Conservation (phyloP, 2,329 filamentous ascomycete genomes). For the Tympanopsis confertula region DNA sequence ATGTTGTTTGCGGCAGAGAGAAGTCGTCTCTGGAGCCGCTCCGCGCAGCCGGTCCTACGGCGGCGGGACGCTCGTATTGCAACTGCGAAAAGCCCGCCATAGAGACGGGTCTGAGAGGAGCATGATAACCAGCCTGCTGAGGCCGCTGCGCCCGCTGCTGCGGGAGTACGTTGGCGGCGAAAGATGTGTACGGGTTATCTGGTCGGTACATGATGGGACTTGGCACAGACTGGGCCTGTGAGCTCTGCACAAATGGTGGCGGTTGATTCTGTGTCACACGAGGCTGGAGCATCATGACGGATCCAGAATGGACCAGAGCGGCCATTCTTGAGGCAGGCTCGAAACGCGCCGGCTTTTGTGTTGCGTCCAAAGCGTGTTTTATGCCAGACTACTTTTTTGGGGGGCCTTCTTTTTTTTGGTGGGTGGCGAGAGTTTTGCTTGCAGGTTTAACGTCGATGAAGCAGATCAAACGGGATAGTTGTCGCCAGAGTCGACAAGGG, state of each 20-base stretch:
- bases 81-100: neutral
- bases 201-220: slow-evolving; percentile 9
- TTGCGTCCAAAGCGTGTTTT: slow-evolving; percentile 5
- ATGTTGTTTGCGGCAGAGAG: slow-evolving; percentile 27
- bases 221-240: slow-evolving; percentile 36
- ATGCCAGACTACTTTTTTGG: too few species aligned
- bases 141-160: too few species aligned
- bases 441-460: too few species aligned
- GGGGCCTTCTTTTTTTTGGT: too few species aligned
- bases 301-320: slow-evolving; percentile 68
- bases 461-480: too few species aligned
- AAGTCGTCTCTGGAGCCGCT: slow-evolving; percentile 41
- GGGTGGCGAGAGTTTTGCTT: too few species aligned
- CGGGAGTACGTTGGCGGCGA: too few species aligned
- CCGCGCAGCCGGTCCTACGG: slow-evolving; percentile 15
- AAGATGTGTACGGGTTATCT: slow-evolving; percentile 9
- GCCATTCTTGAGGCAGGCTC: slow-evolving; percentile 56
- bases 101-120: neutral
- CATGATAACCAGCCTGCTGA: slow-evolving; percentile 5
- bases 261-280: too few species aligned
- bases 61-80: slow-evolving; percentile 4
- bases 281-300: slow-evolving; percentile 66
- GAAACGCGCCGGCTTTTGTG: slow-evolving; percentile 10
- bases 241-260: slow-evolving; percentile 42
- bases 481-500: too few species aligned